Base-by-base conservation (phyloP, 179 eudicot species). In the Spinacia oleracea region DNA sequence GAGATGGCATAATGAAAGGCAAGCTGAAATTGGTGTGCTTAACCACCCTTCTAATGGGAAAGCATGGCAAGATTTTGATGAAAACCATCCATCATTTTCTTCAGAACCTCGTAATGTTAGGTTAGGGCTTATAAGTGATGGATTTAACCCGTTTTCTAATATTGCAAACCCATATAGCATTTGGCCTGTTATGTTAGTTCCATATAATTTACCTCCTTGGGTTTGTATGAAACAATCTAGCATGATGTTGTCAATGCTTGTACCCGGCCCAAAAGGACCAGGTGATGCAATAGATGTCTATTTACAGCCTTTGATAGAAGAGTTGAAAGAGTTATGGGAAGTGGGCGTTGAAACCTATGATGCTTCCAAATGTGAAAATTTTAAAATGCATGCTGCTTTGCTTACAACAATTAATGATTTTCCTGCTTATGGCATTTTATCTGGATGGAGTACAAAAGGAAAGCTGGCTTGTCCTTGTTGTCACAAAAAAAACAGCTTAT, bases 381-480 rank as follows among this genome's bases (percentile, higher is more conserved):
- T 66, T 12, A 14, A 32, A 14, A 4, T 66, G 21, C 70, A 29
- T 66, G 70, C 70, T 2, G 4, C 42, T 66, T 66, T 66, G 14
- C 21, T 66, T 31, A 34, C 34, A 11, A 66, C 70, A 6, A 66
- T 66, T 16, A 66, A 66, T 34, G 70, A 66, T 32, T 66, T n/a
- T n/a, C n/a, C n/a, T n/a, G n/a, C n/a, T n/a, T n/a, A n/a, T n/a
- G n/a, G 70, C n/a, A 29, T 60, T 16, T 45, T 75, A 38, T 77
- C 45, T 66, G 70, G 70, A 34, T 66, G 70, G 70, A 66, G 70
- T 66, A 66, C 70, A n/a, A 66, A 66, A 9, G 70, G 70, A 20
- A 66, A 66, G 16, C 14, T 66, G n/a, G 70, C 45, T 11, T 66
- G 45, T 35, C 70, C 70, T 12, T 31, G 5, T 34, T 66, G 70